Evolutionary conservation across 2,329 filamentous ascomycete species (phyloP), one percentile per base, ranked within the genome.

Genomic region (Leptographium wingfieldii): DNA sequence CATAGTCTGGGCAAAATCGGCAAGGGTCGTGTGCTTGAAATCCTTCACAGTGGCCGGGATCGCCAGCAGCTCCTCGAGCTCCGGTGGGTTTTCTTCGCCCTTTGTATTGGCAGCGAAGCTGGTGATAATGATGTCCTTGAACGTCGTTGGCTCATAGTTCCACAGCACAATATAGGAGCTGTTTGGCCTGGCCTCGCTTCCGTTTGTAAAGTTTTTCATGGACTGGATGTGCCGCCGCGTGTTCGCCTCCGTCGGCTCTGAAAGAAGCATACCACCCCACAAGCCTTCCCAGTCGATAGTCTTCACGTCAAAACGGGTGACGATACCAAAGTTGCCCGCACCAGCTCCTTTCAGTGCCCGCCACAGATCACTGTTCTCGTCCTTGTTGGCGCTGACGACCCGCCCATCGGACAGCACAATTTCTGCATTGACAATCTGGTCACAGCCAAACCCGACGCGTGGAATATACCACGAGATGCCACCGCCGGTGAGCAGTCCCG

Each of bases 321-420:
- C 65, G 46, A 71, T 67, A 49, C 74, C 75, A 55, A 75, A 76
- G 64, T 77, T 78, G 64, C 68, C 73, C n/a, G 69, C 68, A n/a
- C 55, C 51, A 10, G 76, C 76, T 5, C 76, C 76, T 57, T 74
- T 73, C 5, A 78, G 68, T 1, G 74, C 75, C 7, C 56, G 52
- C 54, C 63, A 65, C 2, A 67, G 61, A 56, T 67, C 66, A 1
- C 60, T 14, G 51, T 60, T 33, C 16, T 67, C 58, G 0, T 65
- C 57, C 2, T 62, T 63, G 54, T 70, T 74, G 12, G 71, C 75
- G 10, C 71, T 69, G 31, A 76, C 66, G 55, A 78, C 69, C 6
- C 60, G 51, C 3, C 76, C 75, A 59, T 71, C 67, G 1, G 73
- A 72, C 1, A 77, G 70, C 3, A 79, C 74, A 31, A 78, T 69